These are phyloP conservation scores for Perkinsus chesapeaki DNA, from an alignment of 169 alveolate genomes.

Conservation along the genomic window DNA sequence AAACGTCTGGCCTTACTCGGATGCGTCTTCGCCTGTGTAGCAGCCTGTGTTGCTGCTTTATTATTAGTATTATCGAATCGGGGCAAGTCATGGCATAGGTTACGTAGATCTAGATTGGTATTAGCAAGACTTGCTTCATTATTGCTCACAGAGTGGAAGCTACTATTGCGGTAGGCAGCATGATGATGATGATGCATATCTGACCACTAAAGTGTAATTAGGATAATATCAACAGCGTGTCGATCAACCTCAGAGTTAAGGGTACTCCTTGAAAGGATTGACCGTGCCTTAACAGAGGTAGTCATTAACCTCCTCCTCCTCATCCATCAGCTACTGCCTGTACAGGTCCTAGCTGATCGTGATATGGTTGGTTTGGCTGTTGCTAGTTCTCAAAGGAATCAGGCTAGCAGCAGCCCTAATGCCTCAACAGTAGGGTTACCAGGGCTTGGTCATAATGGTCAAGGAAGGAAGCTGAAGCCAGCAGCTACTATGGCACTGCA, in stretches of 20 bases:
- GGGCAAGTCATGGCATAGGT: neutral
- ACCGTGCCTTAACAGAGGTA: neutral
- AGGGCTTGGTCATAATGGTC: neutral
- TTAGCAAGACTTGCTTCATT: neutral
- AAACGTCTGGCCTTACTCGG: neutral
- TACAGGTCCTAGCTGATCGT: neutral
- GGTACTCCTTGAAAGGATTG: neutral
- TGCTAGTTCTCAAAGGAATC: neutral
- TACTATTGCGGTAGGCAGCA: neutral
- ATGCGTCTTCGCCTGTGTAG: neutral
- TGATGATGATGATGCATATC: too few species aligned
- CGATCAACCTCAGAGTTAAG: neutral
- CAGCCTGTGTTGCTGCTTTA: neutral
- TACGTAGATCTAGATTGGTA: neutral
- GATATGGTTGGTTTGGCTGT: neutral
- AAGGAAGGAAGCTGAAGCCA: neutral
- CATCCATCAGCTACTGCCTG: neutral
- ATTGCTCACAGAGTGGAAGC: neutral
- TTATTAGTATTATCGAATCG: neutral
- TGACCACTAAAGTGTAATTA: too few species aligned
- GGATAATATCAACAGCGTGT: neutral
- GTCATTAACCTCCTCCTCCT: neutral
- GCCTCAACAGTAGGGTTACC: neutral
- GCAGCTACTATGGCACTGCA: neutral
- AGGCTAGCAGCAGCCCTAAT: neutral